Evolutionary conservation across 352 stramenopile genomes (phyloP), one percentile per base, ranked within the genome.

Genomic region (Discostella stelligera): DNA sequence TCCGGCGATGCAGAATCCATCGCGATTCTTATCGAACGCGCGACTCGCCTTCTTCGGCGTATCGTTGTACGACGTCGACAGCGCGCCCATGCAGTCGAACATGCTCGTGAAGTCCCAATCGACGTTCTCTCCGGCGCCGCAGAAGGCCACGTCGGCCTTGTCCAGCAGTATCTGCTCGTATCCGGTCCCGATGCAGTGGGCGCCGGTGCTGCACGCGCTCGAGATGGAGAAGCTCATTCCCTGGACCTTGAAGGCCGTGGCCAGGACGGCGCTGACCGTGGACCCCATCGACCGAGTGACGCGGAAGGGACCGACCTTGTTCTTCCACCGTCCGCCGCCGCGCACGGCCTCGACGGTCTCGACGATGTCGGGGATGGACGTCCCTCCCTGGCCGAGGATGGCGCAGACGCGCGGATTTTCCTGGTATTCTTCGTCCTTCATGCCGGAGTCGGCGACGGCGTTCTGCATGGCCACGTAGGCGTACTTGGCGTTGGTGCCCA

Each of bases 1-100:
- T 69, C 96, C 95, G 53, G 96, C 97, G 95, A 99, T 99, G 32
- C 99, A 96, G 77, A 99, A 99, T 41, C 97, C 97, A 77, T 98
- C 94, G 25, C 97, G 95, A 27, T 95, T 93, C 48, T 96, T 94
- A 84, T 99, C 97, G 80, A 99, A 99, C 9, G 97, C 80, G 13
- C 87, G 76, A 25, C 77, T 90, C 9, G 32, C 87, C 32, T 81
- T 86, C 66, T 89, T 83, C 25, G 97, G 96, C 11, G 86, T 88
- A 62, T 98, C 96, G 66, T 99, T 99, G 74, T 97, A 98, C 0
- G 63, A 79, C 2, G 96, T 98, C 6, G 94, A 96, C 2, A 99
- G 84, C 5, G 89, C 90, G 60, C 89, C 89, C 87, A 93, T 95
- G 70, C 86, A 93, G 75, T 94, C 85, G 78, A 93, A 94, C 90